Conservation (phyloP, 257 asterid species). For the Solanum habrochaites region DNA sequence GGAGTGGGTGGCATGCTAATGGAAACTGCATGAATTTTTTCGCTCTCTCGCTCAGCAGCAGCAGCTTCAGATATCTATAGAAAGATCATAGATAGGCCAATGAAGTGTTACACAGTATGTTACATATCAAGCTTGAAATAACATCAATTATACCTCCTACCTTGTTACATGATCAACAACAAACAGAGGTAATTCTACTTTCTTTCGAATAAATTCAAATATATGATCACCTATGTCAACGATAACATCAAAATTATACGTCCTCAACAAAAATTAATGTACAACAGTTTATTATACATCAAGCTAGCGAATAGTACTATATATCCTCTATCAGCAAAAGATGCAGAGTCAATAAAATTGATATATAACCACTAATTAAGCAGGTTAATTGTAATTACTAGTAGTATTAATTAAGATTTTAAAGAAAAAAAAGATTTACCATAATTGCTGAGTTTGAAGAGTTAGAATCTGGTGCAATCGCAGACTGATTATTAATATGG, state of each 20-base stretch:
- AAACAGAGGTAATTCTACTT: neutral
- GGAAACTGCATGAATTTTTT: conserved; percentile 28
- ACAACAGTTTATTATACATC: neutral
- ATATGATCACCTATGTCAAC: neutral
- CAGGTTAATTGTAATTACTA: neutral
- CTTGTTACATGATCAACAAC: neutral
- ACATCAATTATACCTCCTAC: neutral
- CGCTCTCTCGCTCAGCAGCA: neutral
- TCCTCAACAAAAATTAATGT: neutral
- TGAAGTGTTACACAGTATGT: neutral
- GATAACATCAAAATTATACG: neutral
- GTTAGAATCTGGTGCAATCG: neutral
- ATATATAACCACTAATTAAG: neutral
- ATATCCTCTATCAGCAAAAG: neutral
- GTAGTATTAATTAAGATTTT: neutral
- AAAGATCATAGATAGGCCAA: neutral
- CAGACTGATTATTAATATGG: neutral
- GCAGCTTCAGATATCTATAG: conserved; percentile 26
- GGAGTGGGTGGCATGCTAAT: conserved; percentile 76
- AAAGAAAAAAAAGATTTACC: neutral
- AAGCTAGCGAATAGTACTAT: neutral
- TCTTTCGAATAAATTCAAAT: neutral
- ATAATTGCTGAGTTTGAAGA: conserved; percentile 4
- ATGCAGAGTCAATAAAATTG: neutral
- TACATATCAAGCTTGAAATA: neutral